Evolutionary conservation across 2,329 filamentous ascomycete species (phyloP).

Genomic region (Spiromastix sp.): DNA sequence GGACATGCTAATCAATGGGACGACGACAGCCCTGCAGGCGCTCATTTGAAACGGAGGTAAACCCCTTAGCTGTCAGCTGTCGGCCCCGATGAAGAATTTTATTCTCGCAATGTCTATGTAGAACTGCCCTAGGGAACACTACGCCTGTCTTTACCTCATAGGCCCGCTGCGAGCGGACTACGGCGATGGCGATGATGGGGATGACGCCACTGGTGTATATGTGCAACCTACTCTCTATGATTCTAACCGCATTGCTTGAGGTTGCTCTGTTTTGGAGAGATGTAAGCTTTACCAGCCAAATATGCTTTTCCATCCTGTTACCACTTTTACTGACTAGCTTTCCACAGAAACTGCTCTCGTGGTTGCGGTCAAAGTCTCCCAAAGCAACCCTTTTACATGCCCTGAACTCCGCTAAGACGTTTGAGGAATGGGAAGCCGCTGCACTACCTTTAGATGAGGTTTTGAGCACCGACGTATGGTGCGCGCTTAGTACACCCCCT

Average conservation of each 20-base stretch:
- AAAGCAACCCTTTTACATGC: slow-evolving; percentile 56
- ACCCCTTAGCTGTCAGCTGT: no score
- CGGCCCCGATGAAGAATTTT: no score
- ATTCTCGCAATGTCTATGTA: no score
- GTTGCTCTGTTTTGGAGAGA: slow-evolving; percentile 53
- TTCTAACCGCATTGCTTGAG: slow-evolving; percentile 37
- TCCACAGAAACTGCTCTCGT: slow-evolving; percentile 56
- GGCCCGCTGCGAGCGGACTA: no score
- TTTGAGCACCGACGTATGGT: slow-evolving; percentile 74
- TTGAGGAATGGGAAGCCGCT: slow-evolving; percentile 80
- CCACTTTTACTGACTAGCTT: background rate
- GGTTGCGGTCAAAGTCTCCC: slow-evolving; percentile 56
- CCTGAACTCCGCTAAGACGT: slow-evolving; percentile 56
- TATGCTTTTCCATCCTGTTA: slow-evolving; percentile 4
- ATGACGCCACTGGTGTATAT: no score
- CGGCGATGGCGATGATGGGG: no score
- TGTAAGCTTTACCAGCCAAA: slow-evolving; percentile 30
- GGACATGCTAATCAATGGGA: no score
- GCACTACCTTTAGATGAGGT: slow-evolving; percentile 73
- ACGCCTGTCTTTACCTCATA: no score
- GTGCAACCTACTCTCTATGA: background rate
- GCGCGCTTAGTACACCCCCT: slow-evolving; percentile 14
- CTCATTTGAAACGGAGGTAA: no score
- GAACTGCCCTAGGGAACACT: no score
- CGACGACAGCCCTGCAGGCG: no score